Evolutionary conservation across 768 basidiomycete genomes (phyloP), one percentile per base, ranked within the genome.

Genomic region (Suillus americanus): DNA sequence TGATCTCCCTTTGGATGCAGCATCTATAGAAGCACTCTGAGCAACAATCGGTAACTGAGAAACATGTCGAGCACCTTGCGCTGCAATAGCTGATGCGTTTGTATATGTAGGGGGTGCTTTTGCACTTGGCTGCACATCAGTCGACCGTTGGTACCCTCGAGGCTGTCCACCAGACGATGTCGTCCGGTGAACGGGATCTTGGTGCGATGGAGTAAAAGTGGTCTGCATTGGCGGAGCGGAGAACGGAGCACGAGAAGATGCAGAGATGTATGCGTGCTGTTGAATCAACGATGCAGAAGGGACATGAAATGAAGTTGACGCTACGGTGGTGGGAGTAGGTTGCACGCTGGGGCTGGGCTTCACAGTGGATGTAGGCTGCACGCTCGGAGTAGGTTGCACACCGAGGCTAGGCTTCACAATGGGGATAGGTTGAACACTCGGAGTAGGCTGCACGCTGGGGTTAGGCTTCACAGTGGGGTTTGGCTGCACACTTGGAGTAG

Each of bases 181-280:
- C 3, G 67, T 61, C 55, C 72, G 75, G 61, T 73, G 76, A 25
- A 54, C 41, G 51, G 66, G 48, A 41, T 48, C 40, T 45, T 60
- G 40, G 13, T 67, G 68, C 16, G 56, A 28, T n/a, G 62, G 13
- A 30, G 60, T 5, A 41, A 67, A 66, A 8, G 66, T 60, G 8
- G 67, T 50, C 16, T 76, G 75, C 35, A 64, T 48, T 28, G 69
- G 66, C 10, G 74, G 74, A 45, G 68, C 69, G 18, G 72, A 72
- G 46, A 67, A 62, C 33, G 70, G 69, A 20, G 63, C 45, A 48
- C 72, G 72, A 16, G 68, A 67, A n/a, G 62, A 35, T 25, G 60
- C 25, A 16, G 69, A 62, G 48, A 38, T 41, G 56, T 63, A 37
- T 33, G 63, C 33, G 43, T 68, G 71, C 37, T 69, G 60, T 2